Evolutionary conservation across 371 early-diverging fungal species (phyloP), one percentile per base, ranked within the genome.

Genomic region (Nematocida ausubeli): DNA sequence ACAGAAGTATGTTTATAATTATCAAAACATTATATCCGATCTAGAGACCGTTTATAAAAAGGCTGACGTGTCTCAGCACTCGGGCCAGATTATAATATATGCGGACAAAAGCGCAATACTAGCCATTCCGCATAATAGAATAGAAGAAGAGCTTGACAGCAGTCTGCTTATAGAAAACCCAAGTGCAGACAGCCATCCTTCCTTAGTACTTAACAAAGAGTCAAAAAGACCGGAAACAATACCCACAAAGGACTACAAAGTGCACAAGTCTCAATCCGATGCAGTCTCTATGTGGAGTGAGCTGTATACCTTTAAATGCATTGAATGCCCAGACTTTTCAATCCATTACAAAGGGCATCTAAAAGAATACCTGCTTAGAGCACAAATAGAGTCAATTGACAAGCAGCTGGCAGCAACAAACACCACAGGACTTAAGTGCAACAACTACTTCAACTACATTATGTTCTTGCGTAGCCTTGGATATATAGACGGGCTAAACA

Each of bases 371-470:
- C 2, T 19, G n/a, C 52, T 65, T 16, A 26, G 69, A 58, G 42
- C 64, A 82, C 70, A 62, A 81, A 80, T 54, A 52, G 28, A 24
- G 71, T 49, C 28, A 6, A 60, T 60, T 6, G 60, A 60, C 37
- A 14, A 24, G 37, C 14, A 60, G 39, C 22, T 75, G n/a, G 16
- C 26, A 24, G 62, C 66, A 30, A 65, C 60, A 35, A 70, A 65
- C 40, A 64, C 66, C 30, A 72, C 62, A 40, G 72, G 81, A 32
- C 66, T 66, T 37, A 34, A 55, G 66, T 83, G 81, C 35, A 81
- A 81, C 42, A 84, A 85, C 44, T 85, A 83, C 67, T 70, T 64
- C 28, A 80, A 69, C 16, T 75, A 84, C 55, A 80, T 85, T 37
- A 47, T 69, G 26, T 85, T 82, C 80, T 65, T 85, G 14, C 52